Percentiles rank a stretch among this genome's conserved stretches.
These are phyloP conservation scores for Boletus edulis DNA, from an alignment of 768 basidiomycete genomes.

Conservation along the genomic window DNA sequence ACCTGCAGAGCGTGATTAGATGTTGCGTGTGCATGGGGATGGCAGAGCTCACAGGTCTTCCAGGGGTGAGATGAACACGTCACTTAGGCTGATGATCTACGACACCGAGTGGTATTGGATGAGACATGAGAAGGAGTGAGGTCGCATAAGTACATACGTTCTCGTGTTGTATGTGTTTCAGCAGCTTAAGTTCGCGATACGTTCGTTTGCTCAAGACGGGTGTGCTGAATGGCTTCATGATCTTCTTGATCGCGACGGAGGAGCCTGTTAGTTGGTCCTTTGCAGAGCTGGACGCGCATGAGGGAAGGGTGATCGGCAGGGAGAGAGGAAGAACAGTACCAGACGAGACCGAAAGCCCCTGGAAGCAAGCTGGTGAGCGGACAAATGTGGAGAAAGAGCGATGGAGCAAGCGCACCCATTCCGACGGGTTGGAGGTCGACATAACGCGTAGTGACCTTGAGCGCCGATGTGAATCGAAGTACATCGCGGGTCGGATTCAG, in stretches of 20 bases:
- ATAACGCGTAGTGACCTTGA: slow-evolving; percentile 95
- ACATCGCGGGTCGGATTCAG: slow-evolving; percentile 10
- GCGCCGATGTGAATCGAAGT: slow-evolving; percentile 17
- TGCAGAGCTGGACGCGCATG: slow-evolving; percentile 60
- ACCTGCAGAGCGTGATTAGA: slow-evolving; percentile 47
- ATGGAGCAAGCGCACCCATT: slow-evolving; percentile 70
- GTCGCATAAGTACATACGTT: slow-evolving; percentile 57
- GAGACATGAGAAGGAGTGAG: not conserved
- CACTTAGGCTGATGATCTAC: slow-evolving; percentile 96
- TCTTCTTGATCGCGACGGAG: slow-evolving; percentile 99
- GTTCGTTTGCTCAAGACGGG: slow-evolving; percentile 98
- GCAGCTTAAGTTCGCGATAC: slow-evolving; percentile 94
- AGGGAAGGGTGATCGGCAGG: not conserved
- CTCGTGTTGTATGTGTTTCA: slow-evolving; percentile 98
- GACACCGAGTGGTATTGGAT: not conserved
- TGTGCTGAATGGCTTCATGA: slow-evolving; percentile 99
- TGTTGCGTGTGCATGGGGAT: not conserved
- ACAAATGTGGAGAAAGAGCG: slow-evolving; percentile 2
- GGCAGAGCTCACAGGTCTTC: slow-evolving; percentile 79
- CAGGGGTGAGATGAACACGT: slow-evolving; percentile 99
- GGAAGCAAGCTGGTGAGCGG: slow-evolving; percentile 16
- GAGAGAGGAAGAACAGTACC: slow-evolving; percentile 46
- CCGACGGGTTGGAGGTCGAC: slow-evolving; percentile 98
- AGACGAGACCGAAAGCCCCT: slow-evolving; percentile 97
- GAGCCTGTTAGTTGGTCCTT: slow-evolving; percentile 93